Conservation (phyloP, 139 green algal genomes). For the Yamagishiella unicocca region DNA sequence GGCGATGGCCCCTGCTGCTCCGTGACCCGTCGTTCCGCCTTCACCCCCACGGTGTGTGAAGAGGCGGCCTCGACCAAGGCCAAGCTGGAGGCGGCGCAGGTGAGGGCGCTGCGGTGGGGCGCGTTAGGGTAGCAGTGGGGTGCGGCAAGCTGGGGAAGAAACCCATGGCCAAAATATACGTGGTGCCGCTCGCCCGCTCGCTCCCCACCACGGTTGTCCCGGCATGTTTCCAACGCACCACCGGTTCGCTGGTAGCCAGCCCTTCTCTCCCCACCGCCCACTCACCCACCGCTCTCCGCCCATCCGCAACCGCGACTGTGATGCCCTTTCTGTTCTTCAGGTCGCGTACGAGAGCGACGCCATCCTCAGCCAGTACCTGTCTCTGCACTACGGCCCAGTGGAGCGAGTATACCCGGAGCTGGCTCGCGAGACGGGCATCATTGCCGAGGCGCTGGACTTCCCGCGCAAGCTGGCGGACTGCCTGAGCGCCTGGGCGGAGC, state of each 20-base stretch:
- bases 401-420: conserved; percentile 51
- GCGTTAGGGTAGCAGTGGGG: not conserved
- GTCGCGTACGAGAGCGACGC: conserved; percentile 66
- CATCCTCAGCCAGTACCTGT: conserved; percentile 70
- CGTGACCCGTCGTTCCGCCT: conserved; percentile 48
- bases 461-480: conserved; percentile 57
- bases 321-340: conserved; percentile 11
- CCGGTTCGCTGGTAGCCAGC: too few relatives aligned
- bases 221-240: too few relatives aligned
- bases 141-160: too few relatives aligned
- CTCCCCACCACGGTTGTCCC: too few relatives aligned
- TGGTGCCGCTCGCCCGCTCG: too few relatives aligned
- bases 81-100: conserved; percentile 62
- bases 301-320: too few relatives aligned
- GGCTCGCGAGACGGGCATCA: conserved; percentile 31
- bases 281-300: too few relatives aligned
- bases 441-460: conserved; percentile 53
- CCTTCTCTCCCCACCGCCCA: not conserved
- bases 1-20: conserved; percentile 75
- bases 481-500: conserved; percentile 47
- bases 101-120: not conserved
- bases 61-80: conserved; percentile 43
- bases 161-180: too few relatives aligned
- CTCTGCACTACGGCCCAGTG: conserved; percentile 64
- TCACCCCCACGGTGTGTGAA: conserved; percentile 65